Evolutionary conservation across 176 grass and related monocot species (phyloP), one percentile per base, ranked within the genome.

Genomic region (Phoenix roebelenii): DNA sequence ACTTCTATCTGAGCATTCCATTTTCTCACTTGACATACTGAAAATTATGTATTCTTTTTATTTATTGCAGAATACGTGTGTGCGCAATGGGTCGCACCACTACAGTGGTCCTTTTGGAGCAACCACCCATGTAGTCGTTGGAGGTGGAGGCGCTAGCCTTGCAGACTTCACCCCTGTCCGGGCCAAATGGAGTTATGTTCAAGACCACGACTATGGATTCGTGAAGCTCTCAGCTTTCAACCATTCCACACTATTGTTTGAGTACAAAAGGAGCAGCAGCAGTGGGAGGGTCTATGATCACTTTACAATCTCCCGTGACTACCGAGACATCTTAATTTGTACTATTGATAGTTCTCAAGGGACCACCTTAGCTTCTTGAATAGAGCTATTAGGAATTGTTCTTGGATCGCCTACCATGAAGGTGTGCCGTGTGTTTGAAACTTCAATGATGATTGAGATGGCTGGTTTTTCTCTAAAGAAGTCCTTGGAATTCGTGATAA

Each of bases 221-320:
- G 78, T 76, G 17, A 97, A 97, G 68, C 64, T 97, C 25, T 80
- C 87, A 18, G 87, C 78, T 17, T 88, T 90, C 71, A 96, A 90
- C 78, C 83, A 87, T 63, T 80, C 83, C 17, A 77, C 73, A 15
- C 78, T 91, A 49, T 72, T 88, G 65, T 64, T 97, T 3, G 92
- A 97, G 83, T 91, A 97, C 77, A 85, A 73, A 61, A 87, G 55
- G 84, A 91, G 87, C 79, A 71, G 87, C 79, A 71, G 92, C 25
- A 81, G 91, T 18, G 92, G 81, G 57, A 52, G 68, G 44, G 84
- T 97, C 39, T 76, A 59, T 66, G 92, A 91, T 75, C 57, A 71
- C 65, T 97, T 97, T 72, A 78, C 78, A 15, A 74, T 91, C 76
- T 82, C 80, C 4, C 86, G 78, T 23, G 86, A 97, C 72, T 91